Evolutionary conservation across 805 yeast genomes (phyloP).

Genomic region (Candida wancherniae): DNA sequence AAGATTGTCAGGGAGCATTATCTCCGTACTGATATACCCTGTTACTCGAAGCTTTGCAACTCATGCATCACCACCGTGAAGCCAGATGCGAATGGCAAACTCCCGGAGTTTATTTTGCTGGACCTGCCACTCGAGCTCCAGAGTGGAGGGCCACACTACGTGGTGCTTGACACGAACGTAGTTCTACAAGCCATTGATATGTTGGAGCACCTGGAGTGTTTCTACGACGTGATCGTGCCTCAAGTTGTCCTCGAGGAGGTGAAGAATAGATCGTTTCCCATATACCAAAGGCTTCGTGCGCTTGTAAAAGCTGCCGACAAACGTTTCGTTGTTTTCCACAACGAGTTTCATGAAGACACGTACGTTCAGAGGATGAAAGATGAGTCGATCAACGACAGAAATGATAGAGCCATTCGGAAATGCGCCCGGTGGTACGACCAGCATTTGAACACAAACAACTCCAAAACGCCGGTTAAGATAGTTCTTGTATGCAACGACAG

Average conservation of each 20-base stretch:
- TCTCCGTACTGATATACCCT: constrained; percentile 86
- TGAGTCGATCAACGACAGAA: constrained; percentile 82
- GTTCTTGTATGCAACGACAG: constrained; percentile 75
- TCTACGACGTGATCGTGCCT: constrained; percentile 89
- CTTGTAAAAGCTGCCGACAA: constrained; percentile 72
- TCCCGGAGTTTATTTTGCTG: constrained; percentile 64
- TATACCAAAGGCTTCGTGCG: constrained; percentile 77
- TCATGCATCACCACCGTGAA: constrained; percentile 52
- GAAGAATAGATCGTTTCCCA: constrained; percentile 78
- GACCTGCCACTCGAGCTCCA: constrained; percentile 50
- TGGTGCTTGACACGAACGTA: constrained; percentile 83
- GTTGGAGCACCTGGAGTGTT: constrained; percentile 68
- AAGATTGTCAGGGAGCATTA: constrained; percentile 94
- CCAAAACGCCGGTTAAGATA: constrained; percentile 37
- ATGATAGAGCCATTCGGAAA: constrained; percentile 83
- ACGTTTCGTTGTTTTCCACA: constrained; percentile 86
- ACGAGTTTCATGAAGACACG: constrained; percentile 78
- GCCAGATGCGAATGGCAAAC: constrained; percentile 62
- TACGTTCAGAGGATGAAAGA: constrained; percentile 55
- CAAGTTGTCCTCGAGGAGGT: constrained; percentile 95
- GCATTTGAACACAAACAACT: constrained; percentile 47
- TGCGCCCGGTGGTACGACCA: constrained; percentile 65
- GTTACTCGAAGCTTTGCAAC: constrained; percentile 69
- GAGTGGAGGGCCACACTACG: constrained; percentile 66
- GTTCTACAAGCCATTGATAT: constrained; percentile 85